Evolutionary conservation across 345 rosid species (phyloP).

Genomic region (Cochlearia excelsa): DNA sequence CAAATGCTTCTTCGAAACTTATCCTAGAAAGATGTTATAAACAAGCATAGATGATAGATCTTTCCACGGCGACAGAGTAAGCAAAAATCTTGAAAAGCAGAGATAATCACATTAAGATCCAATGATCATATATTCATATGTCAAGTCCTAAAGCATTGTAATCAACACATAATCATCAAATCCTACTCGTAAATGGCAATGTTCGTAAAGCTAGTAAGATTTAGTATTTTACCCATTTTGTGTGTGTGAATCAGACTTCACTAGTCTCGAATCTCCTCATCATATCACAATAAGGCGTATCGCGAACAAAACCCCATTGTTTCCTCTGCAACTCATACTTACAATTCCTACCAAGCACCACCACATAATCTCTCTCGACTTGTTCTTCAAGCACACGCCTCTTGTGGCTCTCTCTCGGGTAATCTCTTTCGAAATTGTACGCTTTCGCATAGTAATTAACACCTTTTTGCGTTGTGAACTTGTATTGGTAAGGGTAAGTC

Average conservation of each 20-base stretch:
- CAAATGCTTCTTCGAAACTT: too few species aligned
- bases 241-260: conserved; percentile 29
- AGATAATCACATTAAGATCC: too few species aligned
- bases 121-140: too few species aligned
- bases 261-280: conserved; percentile 50
- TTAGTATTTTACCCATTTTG: conserved; percentile 2
- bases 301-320: conserved; percentile 82
- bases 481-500: conserved; percentile 71
- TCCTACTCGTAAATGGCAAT: too few species aligned
- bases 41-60: too few species aligned
- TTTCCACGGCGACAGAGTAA: too few species aligned
- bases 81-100: too few species aligned
- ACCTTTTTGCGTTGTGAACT: conserved; percentile 62
- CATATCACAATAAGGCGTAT: conserved; percentile 86
- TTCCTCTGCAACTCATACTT: conserved; percentile 74
- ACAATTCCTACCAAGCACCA: conserved; percentile 67
- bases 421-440: conserved; percentile 70
- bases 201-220: conserved; percentile 4
- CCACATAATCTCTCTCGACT: conserved; percentile 76
- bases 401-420: conserved; percentile 48
- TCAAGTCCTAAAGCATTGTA: too few species aligned
- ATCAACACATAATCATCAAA: too few species aligned
- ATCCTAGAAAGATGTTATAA: too few species aligned
- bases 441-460: conserved; percentile 82
- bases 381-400: conserved; percentile 55